A percentile compares a stretch with the other conserved stretches of the same genome.
These are phyloP conservation scores for Parachaetomium inaequale DNA, from an alignment of 495 filamentous ascomycete genomes.

Conservation along the genomic window DNA sequence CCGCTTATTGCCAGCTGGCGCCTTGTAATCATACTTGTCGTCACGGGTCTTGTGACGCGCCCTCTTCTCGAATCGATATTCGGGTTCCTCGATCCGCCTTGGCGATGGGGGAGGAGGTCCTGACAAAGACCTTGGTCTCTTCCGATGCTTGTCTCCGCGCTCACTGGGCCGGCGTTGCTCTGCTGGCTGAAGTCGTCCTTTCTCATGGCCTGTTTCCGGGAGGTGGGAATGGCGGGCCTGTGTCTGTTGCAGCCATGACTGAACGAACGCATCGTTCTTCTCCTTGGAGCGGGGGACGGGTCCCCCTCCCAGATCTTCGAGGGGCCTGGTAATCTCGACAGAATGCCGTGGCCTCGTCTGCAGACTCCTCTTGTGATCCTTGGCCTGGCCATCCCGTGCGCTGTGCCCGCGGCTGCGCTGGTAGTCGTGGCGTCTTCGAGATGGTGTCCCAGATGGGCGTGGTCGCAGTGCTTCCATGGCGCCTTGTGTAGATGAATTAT, in stretches of 20 bases:
- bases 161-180: not conserved
- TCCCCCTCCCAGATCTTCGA: not conserved
- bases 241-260: conserved; percentile 38
- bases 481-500: not conserved
- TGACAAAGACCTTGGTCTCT: conserved; percentile 16
- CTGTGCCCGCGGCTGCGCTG: not conserved
- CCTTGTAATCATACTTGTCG: conserved; percentile 52
- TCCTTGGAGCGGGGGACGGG: conserved; percentile 2
- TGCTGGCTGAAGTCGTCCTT: not conserved
- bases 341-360: not conserved
- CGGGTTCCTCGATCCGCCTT: not conserved
- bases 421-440: not conserved
- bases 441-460: not conserved
- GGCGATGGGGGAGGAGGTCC: not conserved
- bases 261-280: conserved; percentile 22
- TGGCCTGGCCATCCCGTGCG: not conserved
- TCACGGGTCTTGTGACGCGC: conserved; percentile 59
- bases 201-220: conserved; percentile 8
- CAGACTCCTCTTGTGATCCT: not conserved
- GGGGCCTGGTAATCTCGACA: not conserved
- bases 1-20: conserved; percentile 39
- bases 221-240: conserved; percentile 22
- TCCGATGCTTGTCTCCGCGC: conserved; percentile 15
- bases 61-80: conserved; percentile 50
- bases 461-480: not conserved